Base-by-base conservation (phyloP, 176 grass and related monocot genomes). In the Ensete ventricosum region DNA sequence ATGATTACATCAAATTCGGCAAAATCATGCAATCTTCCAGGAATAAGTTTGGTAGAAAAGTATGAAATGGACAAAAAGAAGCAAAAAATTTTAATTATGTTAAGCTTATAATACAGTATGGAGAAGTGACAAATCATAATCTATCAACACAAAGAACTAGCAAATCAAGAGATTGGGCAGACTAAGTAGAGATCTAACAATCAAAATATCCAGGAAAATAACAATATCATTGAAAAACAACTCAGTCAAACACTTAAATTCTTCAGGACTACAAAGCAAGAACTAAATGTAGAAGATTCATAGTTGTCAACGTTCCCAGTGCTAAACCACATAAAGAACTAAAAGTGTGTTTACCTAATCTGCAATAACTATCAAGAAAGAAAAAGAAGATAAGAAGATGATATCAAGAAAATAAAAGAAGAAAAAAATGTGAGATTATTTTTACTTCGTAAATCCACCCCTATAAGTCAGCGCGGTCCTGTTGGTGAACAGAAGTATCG, bases 371-470 rank as follows among this genome's bases (percentile, higher is more conserved):
- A 71, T 52, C 17, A 71, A 19, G 1, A 52, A 72, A 13, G 8
- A 13, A 27, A 27, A 27, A 73, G 1, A 29, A 29, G 12, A 73
- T 20, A 22, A 55, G 12, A 27, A 26, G 9, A 62, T 19, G 57
- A 27, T 64, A 26, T 14, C 2, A 69, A 52, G 17, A 58, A 52
- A 73, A 48, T 24, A 43, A 43, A 43, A 43, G 34, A 5, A 43
- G 34, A 43, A 43, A 43, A 43, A 43, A 43, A 6, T 43, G 34
- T 43, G 34, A 43, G 34, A 43, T 43, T 43, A 43, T 75, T 82
- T 91, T 73, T 85, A 98, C 94, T 81, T 86, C 72, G 90, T 98
- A 80, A 93, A 89, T 27, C 92, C 90, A 52, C 94, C 90, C 64
- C 81, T 74, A 83, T 91, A 99, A 29, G 69, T 29, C 54, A 82